Conservation (phyloP, 2,329 filamentous ascomycete genomes). For the Neofusicoccum kwambonambiense region DNA sequence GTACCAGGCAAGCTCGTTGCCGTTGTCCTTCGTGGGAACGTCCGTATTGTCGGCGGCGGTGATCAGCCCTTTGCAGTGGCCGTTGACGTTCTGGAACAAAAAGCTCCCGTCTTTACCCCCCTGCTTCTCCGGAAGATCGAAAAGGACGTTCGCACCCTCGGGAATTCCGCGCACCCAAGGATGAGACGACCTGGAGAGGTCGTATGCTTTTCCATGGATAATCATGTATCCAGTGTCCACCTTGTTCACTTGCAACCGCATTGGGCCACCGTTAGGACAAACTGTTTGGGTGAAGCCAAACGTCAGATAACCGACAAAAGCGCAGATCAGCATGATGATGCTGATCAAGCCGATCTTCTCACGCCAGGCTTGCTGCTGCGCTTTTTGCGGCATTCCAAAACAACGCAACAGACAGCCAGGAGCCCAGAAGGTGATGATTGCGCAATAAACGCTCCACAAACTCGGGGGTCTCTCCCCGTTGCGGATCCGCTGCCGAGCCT, state of each 20-base stretch:
- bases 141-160: conserved; percentile 74
- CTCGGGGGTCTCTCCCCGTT: conserved; percentile 74
- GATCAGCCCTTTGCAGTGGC: conserved; percentile 89
- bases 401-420: conserved; percentile 81
- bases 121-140: conserved; percentile 76
- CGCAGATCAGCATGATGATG: conserved; percentile 84
- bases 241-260: conserved; percentile 76
- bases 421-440: conserved; percentile 90
- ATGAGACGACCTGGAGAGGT: conserved; percentile 74
- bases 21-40: conserved; percentile 71
- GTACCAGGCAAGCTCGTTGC: conserved; percentile 82
- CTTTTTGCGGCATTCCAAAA: conserved; percentile 81
- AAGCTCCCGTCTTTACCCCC: conserved; percentile 94
- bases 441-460: conserved; percentile 94
- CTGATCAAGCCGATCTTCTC: conserved; percentile 98
- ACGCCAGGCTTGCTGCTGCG: conserved; percentile 88
- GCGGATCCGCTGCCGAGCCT: conserved; percentile 56
- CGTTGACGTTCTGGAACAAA: conserved; percentile 97
- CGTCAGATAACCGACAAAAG: conserved; percentile 88
- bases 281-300: conserved; percentile 94
- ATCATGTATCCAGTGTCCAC: conserved; percentile 87
- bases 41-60: conserved; percentile 68
- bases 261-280: conserved; percentile 67
- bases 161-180: conserved; percentile 78
- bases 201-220: conserved; percentile 88